Percentiles rank a stretch among this genome's conserved stretches.
These are phyloP conservation scores for Fusarium sp. DNA, from an alignment of 2,329 filamentous ascomycete species.

Conservation along the genomic window DNA sequence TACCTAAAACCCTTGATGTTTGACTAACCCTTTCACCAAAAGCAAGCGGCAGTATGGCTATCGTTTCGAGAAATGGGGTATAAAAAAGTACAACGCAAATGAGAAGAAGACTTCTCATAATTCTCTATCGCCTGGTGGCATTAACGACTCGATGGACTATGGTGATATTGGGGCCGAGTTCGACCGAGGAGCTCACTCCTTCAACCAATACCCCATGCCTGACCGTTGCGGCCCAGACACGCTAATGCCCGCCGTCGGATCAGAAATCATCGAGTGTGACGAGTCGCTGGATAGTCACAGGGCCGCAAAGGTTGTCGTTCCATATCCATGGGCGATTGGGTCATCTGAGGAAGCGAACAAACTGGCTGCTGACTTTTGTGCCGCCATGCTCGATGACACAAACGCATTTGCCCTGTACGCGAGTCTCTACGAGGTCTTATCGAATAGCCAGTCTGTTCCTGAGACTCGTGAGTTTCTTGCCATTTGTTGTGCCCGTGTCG, in stretches of 20 bases:
- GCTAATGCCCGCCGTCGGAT: not conserved
- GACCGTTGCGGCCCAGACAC: not conserved
- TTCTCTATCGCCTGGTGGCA: not conserved
- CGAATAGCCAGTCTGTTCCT: not conserved
- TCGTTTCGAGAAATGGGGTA: constrained; percentile 42
- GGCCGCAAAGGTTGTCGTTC: not conserved
- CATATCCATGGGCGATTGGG: constrained; percentile 30
- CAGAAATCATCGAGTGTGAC: constrained; percentile 16
- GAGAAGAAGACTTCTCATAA: constrained; percentile 26
- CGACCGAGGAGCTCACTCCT: not conserved
- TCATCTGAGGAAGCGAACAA: constrained; percentile 30
- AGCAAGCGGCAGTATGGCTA: constrained; percentile 49
- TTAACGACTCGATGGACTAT: constrained; percentile 6
- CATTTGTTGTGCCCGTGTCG: constrained; percentile 35
- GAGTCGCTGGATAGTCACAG: not conserved
- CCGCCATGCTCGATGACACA: constrained; percentile 40
- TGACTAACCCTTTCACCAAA: not conserved
- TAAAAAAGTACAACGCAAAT: constrained; percentile 42
- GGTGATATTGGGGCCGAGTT: constrained; percentile 2
- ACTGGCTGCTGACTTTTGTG: constrained; percentile 42
- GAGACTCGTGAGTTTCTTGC: constrained; percentile 23
- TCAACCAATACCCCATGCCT: not conserved
- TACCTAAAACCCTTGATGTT: not conserved
- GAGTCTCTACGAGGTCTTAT: constrained; percentile 18
- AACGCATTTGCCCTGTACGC: constrained; percentile 38